These are phyloP conservation scores for Bruguiera gymnorhiza DNA, from an alignment of 345 rosid genomes.

Conservation along the genomic window DNA sequence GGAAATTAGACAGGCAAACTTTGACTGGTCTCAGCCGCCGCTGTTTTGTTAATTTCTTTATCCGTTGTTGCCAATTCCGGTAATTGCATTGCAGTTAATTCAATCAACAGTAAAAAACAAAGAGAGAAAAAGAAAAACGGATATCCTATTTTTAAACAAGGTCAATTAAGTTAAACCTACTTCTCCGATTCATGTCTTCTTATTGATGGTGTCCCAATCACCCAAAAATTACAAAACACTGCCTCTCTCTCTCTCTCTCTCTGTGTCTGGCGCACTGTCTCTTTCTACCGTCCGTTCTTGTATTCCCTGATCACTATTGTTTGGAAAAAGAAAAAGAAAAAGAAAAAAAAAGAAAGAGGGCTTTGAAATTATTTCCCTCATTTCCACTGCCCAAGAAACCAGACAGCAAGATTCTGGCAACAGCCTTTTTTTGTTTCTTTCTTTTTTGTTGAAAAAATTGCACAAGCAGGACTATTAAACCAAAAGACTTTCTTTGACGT, in stretches of 20 bases:
- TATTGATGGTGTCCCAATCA: not conserved
- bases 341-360: not conserved
- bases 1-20: not conserved
- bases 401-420: slow-evolving; percentile 24
- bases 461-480: not conserved
- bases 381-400: slow-evolving; percentile 39
- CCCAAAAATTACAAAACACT: not conserved
- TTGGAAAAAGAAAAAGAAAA: not conserved
- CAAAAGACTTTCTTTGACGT: not conserved
- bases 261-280: not conserved
- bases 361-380: slow-evolving; percentile 22
- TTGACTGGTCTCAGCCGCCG: not conserved
- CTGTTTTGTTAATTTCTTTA: not conserved
- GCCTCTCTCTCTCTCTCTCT: not conserved
- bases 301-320: not conserved
- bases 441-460: not conserved
- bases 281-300: slow-evolving; percentile 11
- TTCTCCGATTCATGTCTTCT: slow-evolving; percentile 6
- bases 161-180: not conserved
- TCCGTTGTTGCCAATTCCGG: not conserved
- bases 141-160: not conserved
- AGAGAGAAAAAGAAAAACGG: no score
- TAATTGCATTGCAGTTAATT: no score
- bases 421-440: no score
- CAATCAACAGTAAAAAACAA: no score